Evolutionary conservation across 2,329 filamentous ascomycete species (phyloP).

Genomic region (Penicillium thymicola): DNA sequence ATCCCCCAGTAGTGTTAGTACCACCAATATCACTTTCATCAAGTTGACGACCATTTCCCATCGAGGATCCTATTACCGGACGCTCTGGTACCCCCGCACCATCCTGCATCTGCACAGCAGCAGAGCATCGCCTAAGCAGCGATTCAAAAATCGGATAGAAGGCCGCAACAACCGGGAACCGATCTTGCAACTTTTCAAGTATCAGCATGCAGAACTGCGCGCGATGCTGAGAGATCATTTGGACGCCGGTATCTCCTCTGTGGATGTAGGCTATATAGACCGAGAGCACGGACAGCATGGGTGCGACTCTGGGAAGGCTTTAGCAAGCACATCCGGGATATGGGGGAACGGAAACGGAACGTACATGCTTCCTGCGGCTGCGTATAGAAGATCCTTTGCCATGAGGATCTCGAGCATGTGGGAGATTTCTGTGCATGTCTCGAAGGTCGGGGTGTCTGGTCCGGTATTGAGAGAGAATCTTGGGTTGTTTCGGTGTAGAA

Average conservation of each 20-base stretch:
- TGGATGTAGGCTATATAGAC: constrained; percentile 21
- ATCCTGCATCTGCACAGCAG: neutral
- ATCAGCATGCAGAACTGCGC: constrained; percentile 25
- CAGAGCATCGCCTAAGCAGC: constrained; percentile 1
- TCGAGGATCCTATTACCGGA: neutral
- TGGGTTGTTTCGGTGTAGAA: constrained; percentile 11
- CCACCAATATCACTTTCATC: neutral
- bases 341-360: neutral
- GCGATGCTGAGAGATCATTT: constrained; percentile 24
- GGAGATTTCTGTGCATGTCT: constrained; percentile 17
- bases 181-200: constrained; percentile 20
- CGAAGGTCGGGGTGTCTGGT: constrained; percentile 10
- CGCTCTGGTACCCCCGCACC: neutral
- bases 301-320: constrained; percentile 8
- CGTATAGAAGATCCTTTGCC: constrained; percentile 13
- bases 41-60: neutral
- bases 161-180: constrained; percentile 17
- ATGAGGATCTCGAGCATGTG: constrained; percentile 22
- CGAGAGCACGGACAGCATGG: constrained; percentile 12
- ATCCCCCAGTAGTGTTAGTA: neutral
- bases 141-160: constrained; percentile 15
- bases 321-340: neutral
- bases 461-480: constrained; percentile 12
- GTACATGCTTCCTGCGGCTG: constrained; percentile 10
- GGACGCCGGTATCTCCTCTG: constrained; percentile 8